These are phyloP conservation scores for Ilex asprella DNA, from an alignment of 257 asterid genomes.

Conservation along the genomic window DNA sequence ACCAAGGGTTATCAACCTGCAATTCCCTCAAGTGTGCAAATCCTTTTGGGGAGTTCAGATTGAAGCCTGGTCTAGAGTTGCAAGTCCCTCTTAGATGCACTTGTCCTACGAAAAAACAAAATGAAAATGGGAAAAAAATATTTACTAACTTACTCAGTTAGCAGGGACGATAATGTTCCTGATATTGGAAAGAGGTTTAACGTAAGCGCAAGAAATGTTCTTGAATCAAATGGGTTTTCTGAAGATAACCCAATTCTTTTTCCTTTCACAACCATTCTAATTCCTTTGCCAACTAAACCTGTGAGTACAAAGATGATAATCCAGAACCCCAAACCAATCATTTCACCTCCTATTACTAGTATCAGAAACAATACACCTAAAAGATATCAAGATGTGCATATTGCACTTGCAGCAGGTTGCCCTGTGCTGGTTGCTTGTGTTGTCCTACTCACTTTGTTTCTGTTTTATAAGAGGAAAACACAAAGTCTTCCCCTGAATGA, in stretches of 20 bases:
- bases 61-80: too few species aligned
- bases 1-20: too few species aligned
- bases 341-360: conserved; percentile 6
- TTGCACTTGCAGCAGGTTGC: conserved; percentile 23
- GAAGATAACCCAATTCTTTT: conserved; percentile 19
- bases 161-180: conserved; percentile 25
- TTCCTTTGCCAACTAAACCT: conserved; percentile 35
- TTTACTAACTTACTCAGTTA: conserved; percentile 40
- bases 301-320: conserved; percentile 13
- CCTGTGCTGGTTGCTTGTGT: conserved; percentile 17
- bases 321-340: neutral
- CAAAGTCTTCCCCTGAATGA: conserved; percentile 2
- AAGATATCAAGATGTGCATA: conserved; percentile 12
- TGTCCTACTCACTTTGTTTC: conserved; percentile 13
- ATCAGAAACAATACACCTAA: conserved; percentile 14
- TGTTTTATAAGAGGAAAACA: conserved; percentile 17
- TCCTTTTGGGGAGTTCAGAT: too few species aligned
- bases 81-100: too few species aligned
- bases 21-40: too few species aligned
- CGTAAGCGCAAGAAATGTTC: conserved; percentile 12
- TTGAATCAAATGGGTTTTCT: conserved; percentile 34
- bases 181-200: conserved; percentile 32
- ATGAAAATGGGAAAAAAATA: neutral
- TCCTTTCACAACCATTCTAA: conserved; percentile 40
- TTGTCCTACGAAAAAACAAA: too few species aligned